Base-by-base conservation (phyloP, 2,329 filamentous ascomycete genomes). In the Torrubiellomyces zombiae region DNA sequence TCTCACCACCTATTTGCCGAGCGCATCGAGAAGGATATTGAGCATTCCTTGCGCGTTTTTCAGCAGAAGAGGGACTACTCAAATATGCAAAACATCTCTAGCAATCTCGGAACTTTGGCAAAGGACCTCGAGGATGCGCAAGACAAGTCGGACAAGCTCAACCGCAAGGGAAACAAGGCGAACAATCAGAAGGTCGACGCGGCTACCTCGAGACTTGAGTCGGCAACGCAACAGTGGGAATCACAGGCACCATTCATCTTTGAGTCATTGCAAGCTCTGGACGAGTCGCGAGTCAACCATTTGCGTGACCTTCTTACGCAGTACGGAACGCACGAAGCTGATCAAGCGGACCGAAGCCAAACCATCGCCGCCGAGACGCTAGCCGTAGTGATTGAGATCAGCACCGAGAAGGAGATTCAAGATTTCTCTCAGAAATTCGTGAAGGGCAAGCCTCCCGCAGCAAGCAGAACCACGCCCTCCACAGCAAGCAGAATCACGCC, bases 231-330 rank as follows among this genome's bases (percentile, higher is more conserved):
- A 36, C 78, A 92, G 45, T 98, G 89, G 89, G 75, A 93, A 28
- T 83, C 82, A 1, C 83, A 93, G 48, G 82, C 89, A 9, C 89
- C 89, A 1, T 95, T 81, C 50, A 77, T 94, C 32, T 94, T 92
- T 44, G 89, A 98, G 52, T 78, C 75, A 32, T 67, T 98, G 14
- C 89, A 98, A 48, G 76, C 80, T 5, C 59, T 91, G 16, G 89
- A 98, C 44, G 89, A 98, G 55, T 75, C 69, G 38, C 72, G 89
- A 28, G 60, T 91, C 37, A 93, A 94, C 48, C 77, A 91, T 43
- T 61, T 98, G 30, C 77, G 86, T 32, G 86, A 95, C 50, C 68
- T 80, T 20, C 64, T 98, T 31, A 95, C 89, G 1, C 85, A 94
- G 43, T 78, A 86, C 39, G 75, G 92, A 50, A 98, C 89, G 0